Evolutionary conservation across 2,329 filamentous ascomycete species (phyloP).

Genomic region (Neurospora crassa): DNA sequence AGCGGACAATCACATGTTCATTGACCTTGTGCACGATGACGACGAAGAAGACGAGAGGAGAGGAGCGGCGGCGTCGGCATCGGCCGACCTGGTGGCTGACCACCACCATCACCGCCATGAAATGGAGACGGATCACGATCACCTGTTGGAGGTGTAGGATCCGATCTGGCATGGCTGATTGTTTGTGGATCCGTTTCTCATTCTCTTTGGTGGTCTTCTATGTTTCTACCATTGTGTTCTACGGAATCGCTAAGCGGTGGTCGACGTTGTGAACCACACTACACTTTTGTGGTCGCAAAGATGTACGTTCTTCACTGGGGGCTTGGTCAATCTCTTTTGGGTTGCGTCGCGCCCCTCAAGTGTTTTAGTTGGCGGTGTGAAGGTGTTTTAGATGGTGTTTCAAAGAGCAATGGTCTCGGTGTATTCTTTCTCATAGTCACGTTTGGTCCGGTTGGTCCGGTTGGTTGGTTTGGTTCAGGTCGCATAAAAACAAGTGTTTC

Average conservation of each 20-base stretch:
- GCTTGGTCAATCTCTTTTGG: neutral
- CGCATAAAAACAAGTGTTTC: neutral
- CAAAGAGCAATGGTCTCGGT: neutral
- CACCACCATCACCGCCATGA: neutral
- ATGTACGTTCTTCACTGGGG: neutral
- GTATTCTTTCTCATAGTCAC: neutral
- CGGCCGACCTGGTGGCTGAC: neutral
- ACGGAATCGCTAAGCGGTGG: neutral
- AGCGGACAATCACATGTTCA: slow-evolving; percentile 44
- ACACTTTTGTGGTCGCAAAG: neutral
- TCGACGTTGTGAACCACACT: neutral
- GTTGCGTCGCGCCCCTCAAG: neutral
- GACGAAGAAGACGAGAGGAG: slow-evolving; percentile 32
- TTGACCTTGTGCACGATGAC: slow-evolving; percentile 44
- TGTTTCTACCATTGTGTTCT: neutral
- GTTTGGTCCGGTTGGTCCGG: neutral
- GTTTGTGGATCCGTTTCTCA: neutral
- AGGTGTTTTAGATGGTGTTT: neutral
- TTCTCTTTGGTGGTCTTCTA: neutral
- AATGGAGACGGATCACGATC: neutral
- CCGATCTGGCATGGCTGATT: neutral
- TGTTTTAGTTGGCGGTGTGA: neutral
- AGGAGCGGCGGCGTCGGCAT: neutral
- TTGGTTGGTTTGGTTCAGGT: neutral
- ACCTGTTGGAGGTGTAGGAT: neutral